Evolutionary conservation across 208 protist genomes (phyloP).

Genomic region (Leishmania arabica): DNA sequence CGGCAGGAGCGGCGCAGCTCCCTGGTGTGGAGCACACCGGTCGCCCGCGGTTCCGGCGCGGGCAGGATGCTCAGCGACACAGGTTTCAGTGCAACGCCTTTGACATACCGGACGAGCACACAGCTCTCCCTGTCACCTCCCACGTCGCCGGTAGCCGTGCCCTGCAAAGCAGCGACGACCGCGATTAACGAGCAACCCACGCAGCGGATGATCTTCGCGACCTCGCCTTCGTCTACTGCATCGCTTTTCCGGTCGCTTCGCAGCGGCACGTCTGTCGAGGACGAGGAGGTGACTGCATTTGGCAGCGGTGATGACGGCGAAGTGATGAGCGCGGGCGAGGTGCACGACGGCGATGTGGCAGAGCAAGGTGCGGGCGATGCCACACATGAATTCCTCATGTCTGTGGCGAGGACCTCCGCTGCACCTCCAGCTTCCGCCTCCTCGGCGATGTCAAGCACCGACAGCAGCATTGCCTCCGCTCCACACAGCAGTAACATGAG

Average conservation of each 20-base stretch:
- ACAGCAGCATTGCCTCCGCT: neutral
- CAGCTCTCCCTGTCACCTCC: constrained; percentile 15
- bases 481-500: neutral
- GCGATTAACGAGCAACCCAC: neutral
- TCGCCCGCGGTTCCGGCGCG: constrained; percentile 10
- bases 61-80: constrained; percentile 9
- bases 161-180: neutral
- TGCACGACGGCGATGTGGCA: neutral
- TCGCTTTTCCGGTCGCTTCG: neutral
- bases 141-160: neutral
- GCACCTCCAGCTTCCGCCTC: neutral
- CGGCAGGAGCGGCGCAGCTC: constrained; percentile 26
- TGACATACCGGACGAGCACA: constrained; percentile 29
- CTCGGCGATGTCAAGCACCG: neutral
- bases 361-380: neutral
- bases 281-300: neutral
- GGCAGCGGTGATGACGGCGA: neutral
- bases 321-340: neutral
- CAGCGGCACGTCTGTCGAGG: neutral
- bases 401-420: neutral
- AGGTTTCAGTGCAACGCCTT: constrained; percentile 21
- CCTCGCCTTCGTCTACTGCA: neutral
- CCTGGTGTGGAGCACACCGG: constrained; percentile 33
- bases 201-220: constrained; percentile 1
- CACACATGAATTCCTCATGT: neutral